A percentile compares a stretch with the other conserved stretches of the same genome.
Conservation (phyloP, 2,329 filamentous ascomycete genomes). For the Ophiostoma sp. region DNA sequence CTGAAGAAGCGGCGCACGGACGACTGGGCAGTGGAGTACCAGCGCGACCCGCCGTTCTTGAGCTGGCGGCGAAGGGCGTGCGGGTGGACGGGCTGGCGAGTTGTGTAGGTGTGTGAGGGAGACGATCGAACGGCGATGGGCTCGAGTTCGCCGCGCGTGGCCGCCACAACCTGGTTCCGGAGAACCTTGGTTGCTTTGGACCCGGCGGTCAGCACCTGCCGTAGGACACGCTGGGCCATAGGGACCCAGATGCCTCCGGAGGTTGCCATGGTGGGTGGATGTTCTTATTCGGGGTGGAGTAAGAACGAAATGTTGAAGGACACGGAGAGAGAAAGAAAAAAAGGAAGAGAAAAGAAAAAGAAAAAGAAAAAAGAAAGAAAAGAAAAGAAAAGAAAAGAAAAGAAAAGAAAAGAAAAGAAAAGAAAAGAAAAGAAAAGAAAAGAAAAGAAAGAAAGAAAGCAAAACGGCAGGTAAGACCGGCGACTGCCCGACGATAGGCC, state of each 20-base stretch:
- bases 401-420: not conserved
- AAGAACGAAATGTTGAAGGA: not conserved
- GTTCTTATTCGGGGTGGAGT: not conserved
- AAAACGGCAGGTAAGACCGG: constrained; percentile 13
- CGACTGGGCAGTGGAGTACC: constrained; percentile 36
- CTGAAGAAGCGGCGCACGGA: constrained; percentile 47
- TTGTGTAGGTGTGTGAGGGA: constrained; percentile 18
- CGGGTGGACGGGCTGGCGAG: constrained; percentile 49
- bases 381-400: not conserved
- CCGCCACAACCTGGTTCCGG: constrained; percentile 45
- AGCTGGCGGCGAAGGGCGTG: constrained; percentile 46
- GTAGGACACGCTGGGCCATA: constrained; percentile 50
- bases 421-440: not conserved
- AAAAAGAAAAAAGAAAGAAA: not conserved
- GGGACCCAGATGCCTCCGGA: constrained; percentile 54
- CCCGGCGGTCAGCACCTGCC: constrained; percentile 41
- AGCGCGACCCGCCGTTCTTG: constrained; percentile 36
- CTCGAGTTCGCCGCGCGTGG: constrained; percentile 40
- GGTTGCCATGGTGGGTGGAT: constrained; percentile 43
- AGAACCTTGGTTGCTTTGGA: constrained; percentile 47
- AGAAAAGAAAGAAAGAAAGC: not conserved
- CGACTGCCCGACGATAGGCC: not conserved
- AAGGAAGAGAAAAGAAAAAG: constrained; percentile 13
- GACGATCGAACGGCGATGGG: constrained; percentile 41
- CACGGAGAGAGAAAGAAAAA: not conserved